Percentiles rank a stretch among this genome's conserved stretches.
phyloP scores from a whole-genome alignment of 2,329 filamentous ascomycete genomes.

The Leptographium flavum region DNA sequence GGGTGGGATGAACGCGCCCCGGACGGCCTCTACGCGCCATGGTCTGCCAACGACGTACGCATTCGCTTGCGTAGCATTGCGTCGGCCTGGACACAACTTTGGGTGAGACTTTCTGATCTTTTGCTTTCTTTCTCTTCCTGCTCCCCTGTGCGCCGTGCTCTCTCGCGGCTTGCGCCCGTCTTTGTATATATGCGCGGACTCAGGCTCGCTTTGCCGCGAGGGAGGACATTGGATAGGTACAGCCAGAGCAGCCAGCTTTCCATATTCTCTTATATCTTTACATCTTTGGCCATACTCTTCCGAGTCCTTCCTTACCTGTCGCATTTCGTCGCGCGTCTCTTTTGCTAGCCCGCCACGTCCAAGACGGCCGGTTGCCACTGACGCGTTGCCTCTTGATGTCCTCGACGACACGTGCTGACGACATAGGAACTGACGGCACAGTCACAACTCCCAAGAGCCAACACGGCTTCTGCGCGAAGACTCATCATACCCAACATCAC shows the following conservation, averaged over 20 bases:
- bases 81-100: constrained; percentile 23
- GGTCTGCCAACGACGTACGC: constrained; percentile 15
- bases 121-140: not conserved
- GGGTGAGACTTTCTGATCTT: constrained; percentile 10
- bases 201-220: not conserved
- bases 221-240: not conserved
- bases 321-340: not conserved
- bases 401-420: not conserved
- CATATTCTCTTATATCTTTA: not conserved
- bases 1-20: constrained; percentile 19
- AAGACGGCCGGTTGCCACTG: too few species aligned
- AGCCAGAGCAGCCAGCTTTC: not conserved
- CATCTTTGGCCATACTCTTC: not conserved
- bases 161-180: not conserved
- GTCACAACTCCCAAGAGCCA: not conserved
- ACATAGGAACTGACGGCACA: constrained; percentile 1
- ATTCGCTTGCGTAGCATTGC: constrained; percentile 25
- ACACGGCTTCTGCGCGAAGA: not conserved
- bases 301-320: not conserved
- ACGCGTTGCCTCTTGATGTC: too few species aligned
- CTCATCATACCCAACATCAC: constrained; percentile 15
- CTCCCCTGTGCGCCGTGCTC: not conserved
- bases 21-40: constrained; percentile 6
- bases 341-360: too few species aligned
- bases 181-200: not conserved